Evolutionary conservation across 2,329 filamentous ascomycete genomes (phyloP), one percentile per base, ranked within the genome.

Genomic region (Aspergillus fischeri): DNA sequence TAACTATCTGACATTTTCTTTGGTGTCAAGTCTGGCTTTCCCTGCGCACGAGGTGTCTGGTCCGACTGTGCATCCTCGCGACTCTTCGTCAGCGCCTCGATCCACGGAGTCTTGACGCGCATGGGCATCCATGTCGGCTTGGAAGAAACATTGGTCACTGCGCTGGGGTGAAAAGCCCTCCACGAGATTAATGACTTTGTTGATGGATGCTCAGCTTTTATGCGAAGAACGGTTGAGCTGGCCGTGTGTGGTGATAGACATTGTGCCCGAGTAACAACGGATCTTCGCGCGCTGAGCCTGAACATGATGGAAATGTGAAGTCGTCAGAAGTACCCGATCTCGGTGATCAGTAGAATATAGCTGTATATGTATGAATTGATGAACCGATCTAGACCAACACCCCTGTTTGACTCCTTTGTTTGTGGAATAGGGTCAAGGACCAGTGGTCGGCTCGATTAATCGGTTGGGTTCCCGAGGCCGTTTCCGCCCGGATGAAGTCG

Each of bases 1-100:
- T 86, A 88, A 73, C 85, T 89, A 67, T 91, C 86, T 25, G 80
- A 81, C 87, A 90, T 90, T 70, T 79, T 85, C 72, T 86, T 88
- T 1, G 87, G 86, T 10, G 77, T 78, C 62, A 89, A 68, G 65
- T 87, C 81, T 48, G 83, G 81, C 66, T 84, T 77, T 44, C 62
- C 59, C 56, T 66, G 60, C 38, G 57, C 55, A 11, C 63, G 58
- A n/a, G 59, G 58, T 29, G 59, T 62, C 42, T 69, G 61, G 1
- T 57, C 60, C 17, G 65, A 56, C 20, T 67, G 65, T 21, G 75
- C 72, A 44, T 74, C 69, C 60, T 80, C 75, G 24, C 78, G 79
- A 63, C 82, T 80, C 62, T 81, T 77, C 21, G 78, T 78, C 51
- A 88, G 75, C 0, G 87, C 87, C 63, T 89, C 84, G 44, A 89